Percentiles rank a stretch among this genome's conserved stretches.
phyloP scores from a whole-genome alignment of 2,329 filamentous ascomycete genomes.

The Aspergillus spinulosporus region DNA sequence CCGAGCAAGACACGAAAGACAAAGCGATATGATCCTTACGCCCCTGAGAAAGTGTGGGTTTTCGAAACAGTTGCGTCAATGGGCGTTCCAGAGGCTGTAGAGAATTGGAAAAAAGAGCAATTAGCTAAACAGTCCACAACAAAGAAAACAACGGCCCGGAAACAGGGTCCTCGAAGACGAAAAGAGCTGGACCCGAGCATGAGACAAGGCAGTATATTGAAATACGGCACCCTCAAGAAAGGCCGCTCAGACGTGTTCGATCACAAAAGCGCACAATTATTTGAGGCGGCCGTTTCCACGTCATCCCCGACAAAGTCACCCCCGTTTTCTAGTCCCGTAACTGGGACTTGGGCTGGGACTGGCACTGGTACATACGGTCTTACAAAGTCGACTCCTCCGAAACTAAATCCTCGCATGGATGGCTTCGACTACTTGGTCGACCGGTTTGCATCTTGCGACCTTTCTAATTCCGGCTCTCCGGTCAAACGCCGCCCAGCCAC shows the following conservation, averaged over 20 bases:
- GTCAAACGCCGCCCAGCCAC: conserved; percentile 26
- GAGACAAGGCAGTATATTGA: conserved; percentile 43
- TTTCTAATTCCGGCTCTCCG: conserved; percentile 22
- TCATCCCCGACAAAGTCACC: conserved; percentile 17
- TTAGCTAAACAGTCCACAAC: conserved; percentile 32
- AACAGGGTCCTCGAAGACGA: conserved; percentile 31
- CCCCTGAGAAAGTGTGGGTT: conserved; percentile 68
- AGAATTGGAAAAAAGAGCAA: conserved; percentile 60
- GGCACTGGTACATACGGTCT: conserved; percentile 5
- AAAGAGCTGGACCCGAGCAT: conserved; percentile 44
- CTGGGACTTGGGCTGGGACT: background rate
- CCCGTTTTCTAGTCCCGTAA: conserved; percentile 12
- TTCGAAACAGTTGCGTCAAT: conserved; percentile 63
- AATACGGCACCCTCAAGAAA: conserved; percentile 43
- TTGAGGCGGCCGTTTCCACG: conserved; percentile 30
- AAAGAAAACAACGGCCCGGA: conserved; percentile 31
- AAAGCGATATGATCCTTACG: conserved; percentile 61
- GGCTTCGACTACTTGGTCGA: conserved; percentile 29
- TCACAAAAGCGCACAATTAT: conserved; percentile 31
- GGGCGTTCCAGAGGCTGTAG: conserved; percentile 64
- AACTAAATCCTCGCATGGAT: conserved; percentile 8
- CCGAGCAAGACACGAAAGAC: conserved; percentile 30
- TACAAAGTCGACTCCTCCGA: conserved; percentile 16
- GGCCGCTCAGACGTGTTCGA: conserved; percentile 32
- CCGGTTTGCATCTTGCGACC: conserved; percentile 28